Conservation (phyloP, 306 rosid genomes). For the Astragalus membranaceus region DNA sequence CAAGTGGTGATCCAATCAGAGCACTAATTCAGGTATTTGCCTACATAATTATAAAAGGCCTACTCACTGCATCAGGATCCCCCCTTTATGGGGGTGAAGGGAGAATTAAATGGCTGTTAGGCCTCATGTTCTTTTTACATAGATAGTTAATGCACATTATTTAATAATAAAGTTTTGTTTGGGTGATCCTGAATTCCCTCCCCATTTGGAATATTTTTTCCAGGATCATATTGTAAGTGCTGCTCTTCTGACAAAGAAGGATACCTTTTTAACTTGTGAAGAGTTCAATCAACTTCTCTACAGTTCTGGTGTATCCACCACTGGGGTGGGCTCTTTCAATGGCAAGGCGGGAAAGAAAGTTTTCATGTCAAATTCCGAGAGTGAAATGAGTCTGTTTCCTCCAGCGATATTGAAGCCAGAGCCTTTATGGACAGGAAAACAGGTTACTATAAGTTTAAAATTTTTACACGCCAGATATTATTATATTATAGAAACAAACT, state of each 20-base stretch:
- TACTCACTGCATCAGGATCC: not conserved
- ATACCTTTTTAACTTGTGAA: conserved; percentile 60
- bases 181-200: not conserved
- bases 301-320: conserved; percentile 65
- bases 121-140: conserved; percentile 2
- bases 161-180: not conserved
- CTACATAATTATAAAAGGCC: not conserved
- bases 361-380: conserved; percentile 42
- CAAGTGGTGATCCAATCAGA: conserved; percentile 95
- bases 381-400: conserved; percentile 54
- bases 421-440: conserved; percentile 94
- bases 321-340: conserved; percentile 28
- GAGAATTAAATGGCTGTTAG: not conserved
- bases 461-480: not conserved
- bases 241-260: conserved; percentile 84
- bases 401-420: conserved; percentile 92
- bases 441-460: conserved; percentile 39
- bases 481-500: not conserved
- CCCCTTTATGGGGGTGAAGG: not conserved
- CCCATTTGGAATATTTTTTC: conserved; percentile 20
- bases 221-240: conserved; percentile 97
- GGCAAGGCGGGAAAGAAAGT: conserved; percentile 55
- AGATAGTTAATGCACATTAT: not conserved
- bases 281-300: conserved; percentile 84
- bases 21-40: conserved; percentile 80